Conservation (phyloP, 2,329 filamentous ascomycete species). For the Aureobasidium sp. region DNA sequence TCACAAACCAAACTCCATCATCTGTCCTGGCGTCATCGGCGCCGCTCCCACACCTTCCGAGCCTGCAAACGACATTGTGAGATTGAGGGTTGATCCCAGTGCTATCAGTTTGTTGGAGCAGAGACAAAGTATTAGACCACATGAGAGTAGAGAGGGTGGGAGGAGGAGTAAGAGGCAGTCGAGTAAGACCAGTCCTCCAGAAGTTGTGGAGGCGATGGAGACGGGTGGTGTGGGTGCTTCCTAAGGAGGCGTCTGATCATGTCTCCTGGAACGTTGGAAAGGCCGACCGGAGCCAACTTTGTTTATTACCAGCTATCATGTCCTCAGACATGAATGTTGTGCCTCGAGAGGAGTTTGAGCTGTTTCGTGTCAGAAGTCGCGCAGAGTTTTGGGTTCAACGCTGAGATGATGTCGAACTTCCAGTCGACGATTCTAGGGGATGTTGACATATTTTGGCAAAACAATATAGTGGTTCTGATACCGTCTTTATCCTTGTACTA, state of each 20-base stretch:
- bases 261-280: too few relatives aligned
- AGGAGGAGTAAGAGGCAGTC: neutral
- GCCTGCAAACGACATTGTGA: neutral
- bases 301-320: too few relatives aligned
- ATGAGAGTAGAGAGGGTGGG: neutral
- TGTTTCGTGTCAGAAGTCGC: too few relatives aligned
- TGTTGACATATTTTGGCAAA: too few relatives aligned
- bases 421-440: too few relatives aligned
- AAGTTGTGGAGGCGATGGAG: neutral
- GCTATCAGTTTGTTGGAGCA: neutral
- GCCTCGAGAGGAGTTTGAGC: too few relatives aligned
- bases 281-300: too few relatives aligned
- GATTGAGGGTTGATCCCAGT: neutral
- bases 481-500: too few relatives aligned
- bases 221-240: neutral
- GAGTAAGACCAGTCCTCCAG: neutral
- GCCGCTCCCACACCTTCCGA: neutral
- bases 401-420: too few relatives aligned
- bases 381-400: too few relatives aligned
- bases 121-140: constrained; percentile 2
- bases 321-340: too few relatives aligned
- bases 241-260: neutral
- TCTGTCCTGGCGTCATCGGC: neutral
- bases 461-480: too few relatives aligned
- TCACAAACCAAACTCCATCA: neutral